Conservation (phyloP, 1,284 basidiomycete species). For the Trichosporon asahii region DNA sequence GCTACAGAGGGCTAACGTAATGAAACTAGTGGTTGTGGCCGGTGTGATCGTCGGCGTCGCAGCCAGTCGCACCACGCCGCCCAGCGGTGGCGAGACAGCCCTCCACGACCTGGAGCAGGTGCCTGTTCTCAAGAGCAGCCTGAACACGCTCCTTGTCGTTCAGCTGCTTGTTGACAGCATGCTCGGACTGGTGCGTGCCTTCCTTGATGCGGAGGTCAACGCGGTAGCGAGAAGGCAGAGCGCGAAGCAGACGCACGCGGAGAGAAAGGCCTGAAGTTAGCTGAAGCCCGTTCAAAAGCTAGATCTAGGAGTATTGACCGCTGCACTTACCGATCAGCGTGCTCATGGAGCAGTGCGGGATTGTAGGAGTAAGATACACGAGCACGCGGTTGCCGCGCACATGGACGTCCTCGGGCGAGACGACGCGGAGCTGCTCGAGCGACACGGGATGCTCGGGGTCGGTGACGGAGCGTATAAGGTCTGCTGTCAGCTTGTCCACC, state of each 20-base stretch:
- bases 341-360: conserved; percentile 97
- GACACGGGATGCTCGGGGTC: conserved; percentile 95
- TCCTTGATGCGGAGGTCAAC: conserved; percentile 90
- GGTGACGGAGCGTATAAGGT: conserved; percentile 85
- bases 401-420: conserved; percentile 81
- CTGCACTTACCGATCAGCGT: conserved; percentile 78
- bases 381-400: conserved; percentile 69
- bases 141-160: conserved; percentile 99
- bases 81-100: conserved; percentile 67
- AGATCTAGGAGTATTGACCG: no score
- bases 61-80: conserved; percentile 40
- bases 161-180: conserved; percentile 94
- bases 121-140: conserved; percentile 88
- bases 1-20: not conserved
- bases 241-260: conserved; percentile 82
- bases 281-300: no score
- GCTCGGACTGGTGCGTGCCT: conserved; percentile 92
- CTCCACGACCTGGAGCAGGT: conserved; percentile 82
- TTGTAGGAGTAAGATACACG: conserved; percentile 93
- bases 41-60: conserved; percentile 11
- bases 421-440: conserved; percentile 94
- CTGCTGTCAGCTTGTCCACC: conserved; percentile 58
- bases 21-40: not conserved
- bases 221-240: conserved; percentile 88
- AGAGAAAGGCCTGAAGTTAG: conserved; percentile 72